Evolutionary conservation across 176 grass and related monocot species (phyloP), one percentile per base, ranked within the genome.

Genomic region (Alloteropsis semialata): DNA sequence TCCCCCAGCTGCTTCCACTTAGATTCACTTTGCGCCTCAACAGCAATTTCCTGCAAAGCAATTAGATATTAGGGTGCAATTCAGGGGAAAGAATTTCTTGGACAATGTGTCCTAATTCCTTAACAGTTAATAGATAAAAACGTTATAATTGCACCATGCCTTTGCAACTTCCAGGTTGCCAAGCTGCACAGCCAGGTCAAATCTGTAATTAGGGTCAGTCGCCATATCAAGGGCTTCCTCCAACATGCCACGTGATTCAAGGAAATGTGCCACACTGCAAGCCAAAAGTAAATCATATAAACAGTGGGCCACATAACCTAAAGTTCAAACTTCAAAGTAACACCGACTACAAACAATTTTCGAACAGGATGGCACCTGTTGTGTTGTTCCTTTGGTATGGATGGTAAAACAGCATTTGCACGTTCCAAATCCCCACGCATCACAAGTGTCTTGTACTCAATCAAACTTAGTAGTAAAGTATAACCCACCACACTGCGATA

Each of bases 361-460:
- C 18, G 0, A 71, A 45, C 14, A 71, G n/a, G n/a, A 75, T 48
- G 65, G 48, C 19, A 94, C 92, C 92, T 94, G 79, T 88, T 74
- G 28, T 91, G 75, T 38, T 88, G 92, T 84, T 94, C 92, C 50
- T 89, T 88, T 22, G 88, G 88, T 75, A 94, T 86, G 25, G 89
- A 81, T 53, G 91, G 82, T 44, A 97, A 85, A 78, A 94, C 16
- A 81, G 66, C 78, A 69, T 94, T 88, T 59, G 92, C 92, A 67
- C 46, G 86, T 30, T 94, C 88, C n/a, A 86, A 41, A 72, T 94
- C 88, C 18, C 88, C 94, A 84, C 94, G 94, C 89, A 93, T 97
- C 7, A 97, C 91, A 62, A 97, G 91, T 49, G 94, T 97, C 72
- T 97, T 97, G 57, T 97, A 97, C 66, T 97, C 94, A 34, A 97